Percentiles rank a stretch among this genome's conserved stretches.
Conservation (phyloP, 805 yeast genomes). For the Barnettozyma botsteinii region DNA sequence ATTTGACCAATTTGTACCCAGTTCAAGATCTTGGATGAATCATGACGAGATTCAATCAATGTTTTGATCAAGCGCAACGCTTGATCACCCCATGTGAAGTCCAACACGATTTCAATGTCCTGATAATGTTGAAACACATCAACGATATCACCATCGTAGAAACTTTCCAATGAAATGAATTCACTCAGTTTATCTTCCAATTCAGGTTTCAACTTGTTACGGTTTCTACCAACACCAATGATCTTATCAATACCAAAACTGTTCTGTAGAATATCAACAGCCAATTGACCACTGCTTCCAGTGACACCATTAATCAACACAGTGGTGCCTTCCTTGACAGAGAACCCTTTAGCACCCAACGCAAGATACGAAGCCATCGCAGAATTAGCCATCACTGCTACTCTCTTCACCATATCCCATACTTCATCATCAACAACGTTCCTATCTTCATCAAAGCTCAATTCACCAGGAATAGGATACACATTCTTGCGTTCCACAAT, state of each 20-base stretch:
- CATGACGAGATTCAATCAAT: conserved; percentile 4
- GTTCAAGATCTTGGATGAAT: not conserved
- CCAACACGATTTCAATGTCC: conserved; percentile 9
- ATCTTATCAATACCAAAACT: conserved; percentile 4
- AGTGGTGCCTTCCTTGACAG: not conserved
- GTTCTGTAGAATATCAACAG: conserved; percentile 7
- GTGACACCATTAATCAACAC: conserved; percentile 11
- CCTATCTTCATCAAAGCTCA: not conserved
- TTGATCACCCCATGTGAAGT: conserved; percentile 11
- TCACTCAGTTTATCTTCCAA: not conserved
- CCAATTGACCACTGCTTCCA: conserved; percentile 7
- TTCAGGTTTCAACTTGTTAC: not conserved
- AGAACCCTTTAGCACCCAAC: conserved; percentile 3
- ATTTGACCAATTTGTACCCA: conserved; percentile 14
- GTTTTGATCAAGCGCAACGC: not conserved
- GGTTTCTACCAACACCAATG: conserved; percentile 9
- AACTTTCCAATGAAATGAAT: not conserved
- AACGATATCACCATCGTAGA: not conserved
- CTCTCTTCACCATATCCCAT: conserved; percentile 1
- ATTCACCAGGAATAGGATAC: not conserved
- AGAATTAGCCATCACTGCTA: conserved; percentile 8
- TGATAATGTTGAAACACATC: not conserved
- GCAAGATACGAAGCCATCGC: conserved; percentile 12
- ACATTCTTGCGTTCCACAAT: conserved; percentile 3
- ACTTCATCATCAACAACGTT: not conserved